Percentiles rank a stretch among this genome's conserved stretches.
These are phyloP conservation scores for Teunomyces barrocoloradensis DNA, from an alignment of 805 yeast species.

Conservation along the genomic window DNA sequence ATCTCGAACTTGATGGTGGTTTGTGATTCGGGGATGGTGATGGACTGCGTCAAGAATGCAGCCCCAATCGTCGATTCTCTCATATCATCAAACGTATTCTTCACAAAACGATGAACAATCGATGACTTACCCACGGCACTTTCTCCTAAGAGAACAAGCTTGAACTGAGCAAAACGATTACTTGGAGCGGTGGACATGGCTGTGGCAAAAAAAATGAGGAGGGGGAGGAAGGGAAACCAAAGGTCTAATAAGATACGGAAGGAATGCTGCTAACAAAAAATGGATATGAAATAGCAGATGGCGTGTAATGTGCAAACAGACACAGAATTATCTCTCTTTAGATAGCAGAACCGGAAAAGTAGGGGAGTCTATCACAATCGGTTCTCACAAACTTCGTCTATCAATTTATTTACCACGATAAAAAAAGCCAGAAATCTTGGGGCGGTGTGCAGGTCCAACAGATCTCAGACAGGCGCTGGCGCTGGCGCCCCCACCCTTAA, in stretches of 20 bases:
- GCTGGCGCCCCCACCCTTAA: not conserved
- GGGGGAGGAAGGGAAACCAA: not conserved
- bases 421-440: not conserved
- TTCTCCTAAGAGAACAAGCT: conserved; percentile 74
- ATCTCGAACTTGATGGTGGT: conserved; percentile 68
- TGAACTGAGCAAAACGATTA: conserved; percentile 48
- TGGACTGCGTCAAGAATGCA: conserved; percentile 71
- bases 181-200: conserved; percentile 8
- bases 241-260: too few species aligned
- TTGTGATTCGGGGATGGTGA: conserved; percentile 50
- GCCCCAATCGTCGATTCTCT: conserved; percentile 85
- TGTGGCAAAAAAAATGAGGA: conserved; percentile 1
- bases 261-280: too few species aligned
- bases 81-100: conserved; percentile 68
- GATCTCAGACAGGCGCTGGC: too few species aligned
- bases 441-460: not conserved
- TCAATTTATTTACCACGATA: not conserved
- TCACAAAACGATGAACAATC: conserved; percentile 66
- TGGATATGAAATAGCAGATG: not conserved
- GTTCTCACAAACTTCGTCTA: not conserved
- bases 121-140: conserved; percentile 82
- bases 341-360: not conserved
- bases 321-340: not conserved
- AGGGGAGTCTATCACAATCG: not conserved
- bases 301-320: not conserved